phyloP scores from a whole-genome alignment of 139 green algal species.

The Klebsormidium nitens region DNA sequence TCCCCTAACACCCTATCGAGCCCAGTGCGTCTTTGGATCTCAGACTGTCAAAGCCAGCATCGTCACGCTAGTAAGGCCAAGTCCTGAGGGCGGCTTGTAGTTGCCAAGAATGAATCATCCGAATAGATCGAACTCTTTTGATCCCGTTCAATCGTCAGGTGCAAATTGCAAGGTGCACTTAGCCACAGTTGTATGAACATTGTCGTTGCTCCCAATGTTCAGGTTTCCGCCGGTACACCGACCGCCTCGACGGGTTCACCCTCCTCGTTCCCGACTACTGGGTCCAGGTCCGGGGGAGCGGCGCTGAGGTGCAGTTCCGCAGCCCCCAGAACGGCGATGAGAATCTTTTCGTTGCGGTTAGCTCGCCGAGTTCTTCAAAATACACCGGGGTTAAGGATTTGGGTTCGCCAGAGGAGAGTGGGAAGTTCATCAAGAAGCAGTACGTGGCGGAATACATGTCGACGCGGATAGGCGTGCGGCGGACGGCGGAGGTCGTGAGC shows the following conservation, averaged over 20 bases:
- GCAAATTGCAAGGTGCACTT: background rate
- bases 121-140: background rate
- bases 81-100: background rate
- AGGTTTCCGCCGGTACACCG: background rate
- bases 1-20: background rate
- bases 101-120: background rate
- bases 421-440: constrained; percentile 56
- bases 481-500: constrained; percentile 48
- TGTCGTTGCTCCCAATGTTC: background rate
- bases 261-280: constrained; percentile 36
- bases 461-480: constrained; percentile 75
- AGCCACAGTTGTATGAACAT: background rate
- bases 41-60: too few species aligned
- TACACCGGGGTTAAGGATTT: constrained; percentile 71
- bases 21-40: too few species aligned
- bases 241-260: constrained; percentile 34
- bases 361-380: constrained; percentile 71
- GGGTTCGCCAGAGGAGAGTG: constrained; percentile 69
- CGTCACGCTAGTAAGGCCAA: background rate
- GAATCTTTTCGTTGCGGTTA: constrained; percentile 88
- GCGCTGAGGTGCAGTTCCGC: constrained; percentile 44
- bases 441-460: constrained; percentile 93
- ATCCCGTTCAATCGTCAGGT: background rate
- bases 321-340: constrained; percentile 79
- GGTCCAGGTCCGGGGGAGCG: constrained; percentile 32